These are phyloP conservation scores for Cryptosporidium ubiquitum DNA, from an alignment of 169 alveolate species.

Conservation along the genomic window DNA sequence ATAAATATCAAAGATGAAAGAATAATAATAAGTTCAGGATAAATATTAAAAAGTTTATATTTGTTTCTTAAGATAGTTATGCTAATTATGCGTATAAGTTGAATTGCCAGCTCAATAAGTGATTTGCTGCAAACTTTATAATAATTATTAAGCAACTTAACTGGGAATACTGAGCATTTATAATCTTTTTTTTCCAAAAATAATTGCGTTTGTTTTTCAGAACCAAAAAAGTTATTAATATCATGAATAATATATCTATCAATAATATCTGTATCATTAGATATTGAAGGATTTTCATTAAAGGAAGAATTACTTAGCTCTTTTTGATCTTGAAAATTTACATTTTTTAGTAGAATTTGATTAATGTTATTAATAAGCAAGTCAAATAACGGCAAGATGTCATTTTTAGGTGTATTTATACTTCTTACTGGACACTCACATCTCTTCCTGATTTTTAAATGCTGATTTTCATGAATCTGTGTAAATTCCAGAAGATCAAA, in stretches of 20 bases:
- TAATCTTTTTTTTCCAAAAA: not conserved
- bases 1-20: not conserved
- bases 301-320: not conserved
- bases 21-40: not conserved
- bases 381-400: not conserved
- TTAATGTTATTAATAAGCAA: not conserved
- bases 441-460: not conserved
- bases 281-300: not conserved
- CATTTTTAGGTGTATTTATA: not conserved
- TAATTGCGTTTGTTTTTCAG: not conserved
- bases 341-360: not conserved
- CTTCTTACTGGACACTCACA: not conserved
- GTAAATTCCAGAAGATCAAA: not conserved
- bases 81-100: not conserved
- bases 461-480: not conserved
- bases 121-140: not conserved
- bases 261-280: not conserved
- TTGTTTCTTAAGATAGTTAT: not conserved
- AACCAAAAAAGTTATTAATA: slow-evolving; percentile 1
- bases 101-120: not conserved
- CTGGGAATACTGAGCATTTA: not conserved
- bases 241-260: slow-evolving; percentile 17
- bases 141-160: not conserved
- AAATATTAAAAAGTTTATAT: not conserved
- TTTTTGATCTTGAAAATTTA: not conserved